These are phyloP conservation scores for Curvularia spicifera DNA, from an alignment of 2,329 filamentous ascomycete species.

Conservation along the genomic window DNA sequence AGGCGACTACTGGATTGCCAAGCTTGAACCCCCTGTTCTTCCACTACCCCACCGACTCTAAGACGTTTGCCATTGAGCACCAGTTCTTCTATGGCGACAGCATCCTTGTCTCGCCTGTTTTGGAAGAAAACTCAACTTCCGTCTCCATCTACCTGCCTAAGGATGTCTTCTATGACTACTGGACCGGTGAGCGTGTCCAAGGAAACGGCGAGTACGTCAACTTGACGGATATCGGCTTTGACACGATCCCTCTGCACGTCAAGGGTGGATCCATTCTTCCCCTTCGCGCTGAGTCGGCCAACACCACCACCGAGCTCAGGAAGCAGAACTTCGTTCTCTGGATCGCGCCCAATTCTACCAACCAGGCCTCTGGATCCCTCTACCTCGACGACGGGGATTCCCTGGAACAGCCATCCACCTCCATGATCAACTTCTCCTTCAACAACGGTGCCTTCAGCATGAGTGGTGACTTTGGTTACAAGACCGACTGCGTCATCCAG, in stretches of 20 bases:
- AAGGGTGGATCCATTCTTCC: conserved; percentile 69
- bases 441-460: conserved; percentile 60
- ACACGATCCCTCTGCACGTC: conserved; percentile 68
- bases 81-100: conserved; percentile 66
- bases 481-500: conserved; percentile 31
- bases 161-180: conserved; percentile 67
- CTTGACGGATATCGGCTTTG: conserved; percentile 57
- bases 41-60: conserved; percentile 65
- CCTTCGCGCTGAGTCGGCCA: conserved; percentile 61
- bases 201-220: conserved; percentile 56
- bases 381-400: conserved; percentile 80
- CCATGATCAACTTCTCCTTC: conserved; percentile 67
- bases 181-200: conserved; percentile 57
- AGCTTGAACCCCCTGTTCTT: conserved; percentile 73
- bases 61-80: conserved; percentile 58
- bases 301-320: conserved; percentile 69
- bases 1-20: conserved; percentile 67
- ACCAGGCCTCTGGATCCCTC: conserved; percentile 69
- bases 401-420: conserved; percentile 63
- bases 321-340: conserved; percentile 74
- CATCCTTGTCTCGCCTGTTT: conserved; percentile 64
- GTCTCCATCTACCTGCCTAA: conserved; percentile 64
- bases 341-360: conserved; percentile 68
- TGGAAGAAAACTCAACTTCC: conserved; percentile 58
- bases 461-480: conserved; percentile 63